These are phyloP conservation scores for Orychophragmus violaceus DNA, from an alignment of 345 rosid species.

Conservation along the genomic window DNA sequence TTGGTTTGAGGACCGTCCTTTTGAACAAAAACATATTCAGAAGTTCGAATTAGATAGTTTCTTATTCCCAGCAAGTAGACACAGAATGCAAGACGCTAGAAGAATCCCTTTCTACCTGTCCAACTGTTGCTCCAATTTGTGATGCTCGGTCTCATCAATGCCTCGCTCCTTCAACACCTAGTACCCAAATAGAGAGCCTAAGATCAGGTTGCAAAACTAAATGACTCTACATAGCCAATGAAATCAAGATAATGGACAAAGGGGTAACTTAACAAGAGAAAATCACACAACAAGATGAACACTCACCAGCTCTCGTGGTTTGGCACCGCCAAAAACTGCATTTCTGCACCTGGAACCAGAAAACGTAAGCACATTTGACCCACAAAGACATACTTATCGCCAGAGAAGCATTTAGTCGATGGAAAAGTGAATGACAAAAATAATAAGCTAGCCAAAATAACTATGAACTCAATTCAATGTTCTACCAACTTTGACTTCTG, in stretches of 20 bases:
- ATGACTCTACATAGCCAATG: not conserved
- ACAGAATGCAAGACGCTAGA: not conserved
- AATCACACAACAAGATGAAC: constrained; percentile 10
- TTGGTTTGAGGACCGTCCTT: constrained; percentile 41
- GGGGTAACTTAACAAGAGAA: not conserved
- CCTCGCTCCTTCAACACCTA: constrained; percentile 79
- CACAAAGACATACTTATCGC: not conserved
- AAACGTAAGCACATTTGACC: constrained; percentile 1
- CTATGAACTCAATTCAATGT: too few species aligned
- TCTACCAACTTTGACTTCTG: too few species aligned
- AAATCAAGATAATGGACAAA: not conserved
- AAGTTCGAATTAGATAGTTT: not conserved
- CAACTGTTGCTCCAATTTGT: constrained; percentile 36
- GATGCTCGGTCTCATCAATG: constrained; percentile 41
- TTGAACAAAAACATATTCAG: not conserved
- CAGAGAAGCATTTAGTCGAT: not conserved
- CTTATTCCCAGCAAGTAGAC: not conserved
- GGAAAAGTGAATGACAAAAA: too few species aligned
- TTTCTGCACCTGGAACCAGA: constrained; percentile 48
- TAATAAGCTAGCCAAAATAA: too few species aligned
- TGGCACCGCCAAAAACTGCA: constrained; percentile 74
- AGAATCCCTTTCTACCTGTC: constrained; percentile 45
- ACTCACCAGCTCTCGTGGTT: constrained; percentile 77
- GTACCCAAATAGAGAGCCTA: not conserved
- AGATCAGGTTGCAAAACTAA: constrained; percentile 7